A percentile compares a stretch with the other conserved stretches of the same genome.
Conservation (phyloP, 2,329 filamentous ascomycete species). For the Penicillium hordei region DNA sequence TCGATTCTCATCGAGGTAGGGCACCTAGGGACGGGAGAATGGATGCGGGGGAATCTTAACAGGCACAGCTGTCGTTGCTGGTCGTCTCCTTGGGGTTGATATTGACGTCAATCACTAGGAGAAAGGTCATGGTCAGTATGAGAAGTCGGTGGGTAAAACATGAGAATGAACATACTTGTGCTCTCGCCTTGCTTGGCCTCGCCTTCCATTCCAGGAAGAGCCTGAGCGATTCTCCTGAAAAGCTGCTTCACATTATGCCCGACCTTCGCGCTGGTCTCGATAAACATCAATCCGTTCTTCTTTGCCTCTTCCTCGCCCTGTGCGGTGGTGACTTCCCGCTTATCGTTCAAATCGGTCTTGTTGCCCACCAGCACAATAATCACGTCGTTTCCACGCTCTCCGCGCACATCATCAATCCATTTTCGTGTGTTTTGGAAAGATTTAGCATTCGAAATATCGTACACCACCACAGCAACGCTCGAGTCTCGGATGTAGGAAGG, state of each 20-base stretch:
- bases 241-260: constrained; percentile 97
- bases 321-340: constrained; percentile 92
- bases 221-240: constrained; percentile 97
- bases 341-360: constrained; percentile 98
- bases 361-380: constrained; percentile 98
- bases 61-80: constrained; percentile 72
- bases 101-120: constrained; percentile 88
- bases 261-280: constrained; percentile 96
- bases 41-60: constrained; percentile 44
- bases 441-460: constrained; percentile 96
- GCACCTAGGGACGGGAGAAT: constrained; percentile 10
- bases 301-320: constrained; percentile 98
- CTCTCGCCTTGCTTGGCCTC: constrained; percentile 73
- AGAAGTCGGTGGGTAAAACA: not conserved
- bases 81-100: constrained; percentile 68
- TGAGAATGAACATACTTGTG: constrained; percentile 65
- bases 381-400: constrained; percentile 95
- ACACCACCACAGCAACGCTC: constrained; percentile 95
- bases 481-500: constrained; percentile 98
- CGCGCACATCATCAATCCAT: constrained; percentile 98
- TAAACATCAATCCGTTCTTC: constrained; percentile 97
- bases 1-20: constrained; percentile 30
- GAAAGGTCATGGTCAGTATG: constrained; percentile 26
- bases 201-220: constrained; percentile 95
- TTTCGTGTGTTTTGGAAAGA: constrained; percentile 98